A percentile compares a stretch with the other conserved stretches of the same genome.
Evolutionary conservation across 768 basidiomycete species (phyloP).

Genomic region (Phylloporus sp.): DNA sequence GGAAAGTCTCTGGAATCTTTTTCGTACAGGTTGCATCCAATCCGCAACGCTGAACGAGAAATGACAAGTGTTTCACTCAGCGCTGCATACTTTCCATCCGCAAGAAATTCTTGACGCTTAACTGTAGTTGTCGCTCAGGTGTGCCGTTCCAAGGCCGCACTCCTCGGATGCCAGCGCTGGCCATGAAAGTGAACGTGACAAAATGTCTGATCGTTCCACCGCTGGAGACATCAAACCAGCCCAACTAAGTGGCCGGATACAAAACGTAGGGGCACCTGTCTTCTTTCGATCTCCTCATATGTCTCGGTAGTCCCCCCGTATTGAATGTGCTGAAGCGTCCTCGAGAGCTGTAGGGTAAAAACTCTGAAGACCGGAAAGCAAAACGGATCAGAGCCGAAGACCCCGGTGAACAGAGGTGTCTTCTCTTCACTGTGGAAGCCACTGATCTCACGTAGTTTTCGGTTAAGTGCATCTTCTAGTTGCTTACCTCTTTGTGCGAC

Average conservation of each 20-base stretch:
- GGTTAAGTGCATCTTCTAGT: neutral
- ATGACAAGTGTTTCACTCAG: slow-evolving; percentile 16
- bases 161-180: neutral
- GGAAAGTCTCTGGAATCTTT: neutral
- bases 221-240: slow-evolving; percentile 1
- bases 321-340: slow-evolving; percentile 16
- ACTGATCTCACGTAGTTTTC: slow-evolving; percentile 18
- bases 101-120: neutral
- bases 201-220: neutral
- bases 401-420: neutral
- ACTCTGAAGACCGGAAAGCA: slow-evolving; percentile 6
- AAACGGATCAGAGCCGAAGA: slow-evolving; percentile 16
- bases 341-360: neutral
- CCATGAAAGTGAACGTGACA: neutral
- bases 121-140: slow-evolving; percentile 2
- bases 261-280: slow-evolving; percentile 4
- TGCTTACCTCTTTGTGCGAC: neutral
- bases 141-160: slow-evolving; percentile 9
- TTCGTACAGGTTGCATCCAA: neutral
- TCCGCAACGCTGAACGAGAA: slow-evolving; percentile 1
- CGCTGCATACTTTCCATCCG: neutral
- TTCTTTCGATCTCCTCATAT: neutral
- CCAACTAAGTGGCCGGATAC: neutral
- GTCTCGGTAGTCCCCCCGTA: neutral
- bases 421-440: slow-evolving; percentile 3